These are phyloP conservation scores for Aspergillus neotritici DNA, from an alignment of 2,329 filamentous ascomycete species.

Conservation along the genomic window DNA sequence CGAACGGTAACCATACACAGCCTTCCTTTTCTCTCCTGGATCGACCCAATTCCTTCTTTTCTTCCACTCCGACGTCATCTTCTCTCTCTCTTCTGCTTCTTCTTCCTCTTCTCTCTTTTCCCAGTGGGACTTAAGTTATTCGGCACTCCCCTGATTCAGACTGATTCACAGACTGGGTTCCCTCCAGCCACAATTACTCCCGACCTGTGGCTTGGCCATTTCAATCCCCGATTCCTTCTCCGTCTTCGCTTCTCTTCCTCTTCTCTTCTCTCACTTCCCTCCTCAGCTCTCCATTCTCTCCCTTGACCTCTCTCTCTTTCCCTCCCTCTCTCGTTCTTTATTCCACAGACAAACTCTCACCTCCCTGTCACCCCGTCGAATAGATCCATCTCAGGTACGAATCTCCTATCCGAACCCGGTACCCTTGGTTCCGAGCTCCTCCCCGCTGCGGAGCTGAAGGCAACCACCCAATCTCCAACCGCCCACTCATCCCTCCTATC, in stretches of 20 bases:
- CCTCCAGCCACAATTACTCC: slow-evolving; percentile 18
- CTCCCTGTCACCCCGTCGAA: not conserved
- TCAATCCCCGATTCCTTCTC: not conserved
- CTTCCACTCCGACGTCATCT: not conserved
- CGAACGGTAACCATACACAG: too few relatives aligned
- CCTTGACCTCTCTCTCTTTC: not conserved
- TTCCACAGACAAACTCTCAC: not conserved
- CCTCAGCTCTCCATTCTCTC: not conserved
- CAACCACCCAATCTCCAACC: slow-evolving; percentile 10
- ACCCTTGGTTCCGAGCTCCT: not conserved
- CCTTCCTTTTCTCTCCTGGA: not conserved
- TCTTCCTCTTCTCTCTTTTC: not conserved
- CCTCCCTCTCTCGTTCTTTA: slow-evolving; percentile 1
- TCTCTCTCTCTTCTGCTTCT: not conserved
- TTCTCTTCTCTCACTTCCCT: not conserved
- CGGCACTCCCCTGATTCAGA: not conserved
- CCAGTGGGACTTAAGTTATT: not conserved
- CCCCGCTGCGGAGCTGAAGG: slow-evolving; percentile 14
- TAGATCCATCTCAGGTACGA: slow-evolving; percentile 6
- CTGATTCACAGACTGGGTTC: not conserved
- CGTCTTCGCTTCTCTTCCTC: not conserved
- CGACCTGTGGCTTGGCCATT: slow-evolving; percentile 18
- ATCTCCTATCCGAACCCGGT: not conserved
- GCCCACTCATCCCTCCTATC: slow-evolving; percentile 2
- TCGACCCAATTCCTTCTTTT: not conserved